Conservation (phyloP, 768 basidiomycete genomes). For the Termitomyces sp. region DNA sequence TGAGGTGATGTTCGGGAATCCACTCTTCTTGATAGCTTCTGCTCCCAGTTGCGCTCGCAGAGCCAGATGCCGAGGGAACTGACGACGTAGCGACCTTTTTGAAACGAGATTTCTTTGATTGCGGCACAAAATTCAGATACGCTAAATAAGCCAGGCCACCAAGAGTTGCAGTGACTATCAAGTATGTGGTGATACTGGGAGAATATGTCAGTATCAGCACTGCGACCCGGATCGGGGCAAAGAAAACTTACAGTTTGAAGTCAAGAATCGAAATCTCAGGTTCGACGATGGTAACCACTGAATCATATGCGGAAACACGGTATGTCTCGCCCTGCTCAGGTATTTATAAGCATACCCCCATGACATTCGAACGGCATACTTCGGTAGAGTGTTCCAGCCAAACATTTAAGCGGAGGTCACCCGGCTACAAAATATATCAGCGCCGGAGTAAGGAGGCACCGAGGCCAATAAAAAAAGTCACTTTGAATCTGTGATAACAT, state of each 20-base stretch:
- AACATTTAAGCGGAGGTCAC: conserved; percentile 65
- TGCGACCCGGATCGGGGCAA: not conserved
- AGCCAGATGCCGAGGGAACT: conserved; percentile 42
- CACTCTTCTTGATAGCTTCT: conserved; percentile 83
- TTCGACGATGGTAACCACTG: conserved; percentile 73
- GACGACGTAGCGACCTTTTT: conserved; percentile 31
- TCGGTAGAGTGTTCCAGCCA: conserved; percentile 71
- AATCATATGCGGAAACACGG: conserved; percentile 68
- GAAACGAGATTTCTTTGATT: conserved; percentile 49
- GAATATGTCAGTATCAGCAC: not conserved
- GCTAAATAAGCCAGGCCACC: conserved; percentile 59
- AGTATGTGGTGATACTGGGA: conserved; percentile 59
- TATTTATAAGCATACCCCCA: not conserved
- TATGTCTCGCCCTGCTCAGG: conserved; percentile 43
- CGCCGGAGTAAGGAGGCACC: not conserved
- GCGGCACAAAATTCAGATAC: conserved; percentile 61
- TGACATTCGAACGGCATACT: conserved; percentile 29
- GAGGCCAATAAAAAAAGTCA: conserved; percentile 17
- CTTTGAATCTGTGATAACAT: conserved; percentile 49
- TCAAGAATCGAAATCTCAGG: conserved; percentile 75
- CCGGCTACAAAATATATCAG: conserved; percentile 42
- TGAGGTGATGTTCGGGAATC: conserved; percentile 88
- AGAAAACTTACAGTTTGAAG: conserved; percentile 59
- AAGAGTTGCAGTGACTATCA: conserved; percentile 58
- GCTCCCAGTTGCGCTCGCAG: conserved; percentile 58